A percentile compares a stretch with the other conserved stretches of the same genome.
These are phyloP conservation scores for Caryopteris hybrid DNA, from an alignment of 305 asterid genomes.

Conservation along the genomic window DNA sequence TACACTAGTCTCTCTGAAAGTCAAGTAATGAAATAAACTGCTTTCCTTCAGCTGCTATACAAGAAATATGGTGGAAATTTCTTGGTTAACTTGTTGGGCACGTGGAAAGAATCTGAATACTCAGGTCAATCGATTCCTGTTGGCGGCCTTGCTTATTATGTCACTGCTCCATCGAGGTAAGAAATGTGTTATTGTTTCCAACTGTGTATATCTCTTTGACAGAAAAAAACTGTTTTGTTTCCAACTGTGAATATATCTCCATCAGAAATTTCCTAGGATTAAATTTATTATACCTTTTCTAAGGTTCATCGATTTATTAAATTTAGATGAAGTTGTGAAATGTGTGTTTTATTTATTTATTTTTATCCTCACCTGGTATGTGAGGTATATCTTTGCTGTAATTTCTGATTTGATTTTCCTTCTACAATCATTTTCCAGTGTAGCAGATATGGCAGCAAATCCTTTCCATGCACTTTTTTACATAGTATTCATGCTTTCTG, in stretches of 20 bases:
- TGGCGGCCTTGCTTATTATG: slow-evolving; percentile 61
- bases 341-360: too few relatives aligned
- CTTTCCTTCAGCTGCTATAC: slow-evolving; percentile 40
- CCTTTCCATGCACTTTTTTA: slow-evolving; percentile 61
- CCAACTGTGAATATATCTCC: not conserved
- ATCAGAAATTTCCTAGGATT: not conserved
- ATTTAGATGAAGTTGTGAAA: not conserved
- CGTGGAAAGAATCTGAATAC: slow-evolving; percentile 54
- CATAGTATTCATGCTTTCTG: slow-evolving; percentile 50
- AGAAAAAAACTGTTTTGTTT: not conserved
- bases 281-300: not conserved
- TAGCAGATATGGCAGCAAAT: slow-evolving; percentile 53
- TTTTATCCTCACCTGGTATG: not conserved
- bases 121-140: slow-evolving; percentile 56
- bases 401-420: slow-evolving; percentile 4
- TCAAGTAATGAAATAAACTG: not conserved
- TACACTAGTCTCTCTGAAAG: not conserved
- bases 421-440: slow-evolving; percentile 28
- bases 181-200: not conserved
- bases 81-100: slow-evolving; percentile 49
- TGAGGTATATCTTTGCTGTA: not conserved
- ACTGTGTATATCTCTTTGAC: not conserved
- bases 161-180: slow-evolving; percentile 62
- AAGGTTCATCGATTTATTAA: not conserved
- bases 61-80: slow-evolving; percentile 46